A percentile compares a stretch with the other conserved stretches of the same genome.
Evolutionary conservation across 2,329 filamentous ascomycete genomes (phyloP).

Genomic region (Macrophomina pseudophaseolina): DNA sequence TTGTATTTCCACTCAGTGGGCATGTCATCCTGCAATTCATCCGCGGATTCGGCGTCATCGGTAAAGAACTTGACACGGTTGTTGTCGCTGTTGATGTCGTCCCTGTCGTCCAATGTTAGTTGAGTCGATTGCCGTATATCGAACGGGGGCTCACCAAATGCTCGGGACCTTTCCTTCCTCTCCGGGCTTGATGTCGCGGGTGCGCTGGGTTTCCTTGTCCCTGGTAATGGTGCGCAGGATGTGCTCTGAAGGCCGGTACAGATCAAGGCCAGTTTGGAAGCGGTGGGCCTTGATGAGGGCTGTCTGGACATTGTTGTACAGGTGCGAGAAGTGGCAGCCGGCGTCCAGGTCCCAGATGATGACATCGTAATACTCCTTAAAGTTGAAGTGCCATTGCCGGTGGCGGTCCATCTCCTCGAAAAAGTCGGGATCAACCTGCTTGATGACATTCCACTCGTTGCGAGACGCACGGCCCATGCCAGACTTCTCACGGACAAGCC

Average conservation of each 20-base stretch:
- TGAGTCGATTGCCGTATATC: slow-evolving; percentile 29
- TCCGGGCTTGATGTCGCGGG: slow-evolving; percentile 44
- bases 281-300: slow-evolving; percentile 47
- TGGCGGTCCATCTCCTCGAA: slow-evolving; percentile 48
- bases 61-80: slow-evolving; percentile 26
- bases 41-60: neutral
- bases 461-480: slow-evolving; percentile 47
- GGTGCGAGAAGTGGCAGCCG: slow-evolving; percentile 37
- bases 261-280: slow-evolving; percentile 36
- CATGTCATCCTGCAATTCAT: slow-evolving; percentile 33
- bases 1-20: slow-evolving; percentile 40
- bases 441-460: slow-evolving; percentile 45
- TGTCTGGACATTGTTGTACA: slow-evolving; percentile 42
- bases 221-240: slow-evolving; percentile 45
- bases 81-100: slow-evolving; percentile 36
- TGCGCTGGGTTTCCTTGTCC: slow-evolving; percentile 41
- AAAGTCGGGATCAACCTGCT: slow-evolving; percentile 43
- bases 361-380: slow-evolving; percentile 52
- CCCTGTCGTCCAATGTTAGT: slow-evolving; percentile 23
- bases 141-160: slow-evolving; percentile 33
- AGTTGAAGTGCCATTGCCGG: slow-evolving; percentile 47
- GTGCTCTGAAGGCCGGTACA: slow-evolving; percentile 40
- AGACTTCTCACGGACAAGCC: slow-evolving; percentile 46
- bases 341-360: slow-evolving; percentile 49
- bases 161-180: slow-evolving; percentile 37